Conservation (phyloP, 306 rosid species). For the Alnus glutinosa region DNA sequence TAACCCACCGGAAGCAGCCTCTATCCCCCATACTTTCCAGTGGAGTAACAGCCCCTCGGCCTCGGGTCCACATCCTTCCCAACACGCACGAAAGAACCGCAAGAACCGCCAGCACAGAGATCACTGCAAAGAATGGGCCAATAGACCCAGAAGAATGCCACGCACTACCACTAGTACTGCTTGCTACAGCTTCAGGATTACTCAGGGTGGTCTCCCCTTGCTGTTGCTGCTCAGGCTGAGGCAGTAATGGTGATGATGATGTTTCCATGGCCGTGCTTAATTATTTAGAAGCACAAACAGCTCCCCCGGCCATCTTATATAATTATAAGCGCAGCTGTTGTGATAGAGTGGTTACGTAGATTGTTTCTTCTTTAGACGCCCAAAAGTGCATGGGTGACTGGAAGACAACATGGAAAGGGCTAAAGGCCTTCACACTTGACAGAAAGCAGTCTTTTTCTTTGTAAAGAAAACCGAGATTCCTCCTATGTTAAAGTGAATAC, state of each 20-base stretch:
- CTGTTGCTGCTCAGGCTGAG: constrained; percentile 38
- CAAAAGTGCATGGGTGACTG: too few relatives aligned
- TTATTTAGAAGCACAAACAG: not conserved
- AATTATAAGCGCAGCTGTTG: too few relatives aligned
- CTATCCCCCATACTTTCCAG: constrained; percentile 39
- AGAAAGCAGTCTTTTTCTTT: too few relatives aligned
- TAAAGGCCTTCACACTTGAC: too few relatives aligned
- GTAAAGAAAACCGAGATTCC: too few relatives aligned
- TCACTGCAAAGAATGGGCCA: constrained; percentile 70
- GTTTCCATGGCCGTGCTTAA: constrained; percentile 35
- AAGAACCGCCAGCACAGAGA: constrained; percentile 49
- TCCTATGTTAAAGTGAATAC: not conserved
- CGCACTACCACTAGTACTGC: constrained; percentile 16
- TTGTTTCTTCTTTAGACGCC: too few relatives aligned
- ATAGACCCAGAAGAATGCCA: constrained; percentile 63
- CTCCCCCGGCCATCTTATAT: not conserved
- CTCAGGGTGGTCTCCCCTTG: constrained; percentile 25
- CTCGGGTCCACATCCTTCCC: constrained; percentile 40
- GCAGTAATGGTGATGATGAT: constrained; percentile 26
- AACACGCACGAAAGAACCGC: constrained; percentile 60
- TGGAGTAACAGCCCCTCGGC: constrained; percentile 35
- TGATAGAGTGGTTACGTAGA: too few relatives aligned
- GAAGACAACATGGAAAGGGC: too few relatives aligned
- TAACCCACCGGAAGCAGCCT: constrained; percentile 53
- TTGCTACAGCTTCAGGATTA: constrained; percentile 26